These are phyloP conservation scores for Erodium chrysanthum DNA, from an alignment of 441 rosid species.

Conservation along the genomic window DNA sequence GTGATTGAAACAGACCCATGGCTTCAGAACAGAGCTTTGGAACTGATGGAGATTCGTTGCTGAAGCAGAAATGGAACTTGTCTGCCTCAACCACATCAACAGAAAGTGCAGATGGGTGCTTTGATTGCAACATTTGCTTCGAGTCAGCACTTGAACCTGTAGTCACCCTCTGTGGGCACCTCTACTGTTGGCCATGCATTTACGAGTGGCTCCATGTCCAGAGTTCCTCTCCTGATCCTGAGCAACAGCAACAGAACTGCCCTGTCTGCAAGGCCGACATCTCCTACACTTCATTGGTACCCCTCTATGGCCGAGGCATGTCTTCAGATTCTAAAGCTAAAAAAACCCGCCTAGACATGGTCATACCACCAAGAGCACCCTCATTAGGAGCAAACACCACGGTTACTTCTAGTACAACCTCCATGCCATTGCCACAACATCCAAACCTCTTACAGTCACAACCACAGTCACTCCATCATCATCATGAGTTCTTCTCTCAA, in stretches of 20 bases:
- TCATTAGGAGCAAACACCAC: constrained; percentile 24
- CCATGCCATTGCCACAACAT: too few species aligned
- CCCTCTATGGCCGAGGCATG: constrained; percentile 48
- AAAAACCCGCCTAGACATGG: constrained; percentile 13
- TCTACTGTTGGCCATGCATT: constrained; percentile 66
- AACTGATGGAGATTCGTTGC: constrained; percentile 22
- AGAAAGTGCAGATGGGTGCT: constrained; percentile 29
- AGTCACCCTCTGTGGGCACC: constrained; percentile 60
- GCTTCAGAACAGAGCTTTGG: constrained; percentile 30
- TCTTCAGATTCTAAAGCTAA: constrained; percentile 19
- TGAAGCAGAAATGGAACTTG: constrained; percentile 33
- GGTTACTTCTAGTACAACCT: constrained; percentile 17
- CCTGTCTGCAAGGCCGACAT: constrained; percentile 57
- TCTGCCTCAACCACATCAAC: constrained; percentile 19
- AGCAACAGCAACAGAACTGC: constrained; percentile 32
- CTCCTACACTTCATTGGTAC: constrained; percentile 41
- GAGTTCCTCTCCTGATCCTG: constrained; percentile 23
- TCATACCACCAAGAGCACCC: constrained; percentile 39
- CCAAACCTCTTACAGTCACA: constrained; percentile 26
- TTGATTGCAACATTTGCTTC: constrained; percentile 57
- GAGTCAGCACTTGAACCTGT: constrained; percentile 54
- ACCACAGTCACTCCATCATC: constrained; percentile 24
- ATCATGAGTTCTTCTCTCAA: constrained; percentile 29
- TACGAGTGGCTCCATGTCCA: constrained; percentile 42
- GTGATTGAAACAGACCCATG: constrained; percentile 18